A percentile compares a stretch with the other conserved stretches of the same genome.
Conservation (phyloP, 1,284 basidiomycete species). For the Puccinia triticina region DNA sequence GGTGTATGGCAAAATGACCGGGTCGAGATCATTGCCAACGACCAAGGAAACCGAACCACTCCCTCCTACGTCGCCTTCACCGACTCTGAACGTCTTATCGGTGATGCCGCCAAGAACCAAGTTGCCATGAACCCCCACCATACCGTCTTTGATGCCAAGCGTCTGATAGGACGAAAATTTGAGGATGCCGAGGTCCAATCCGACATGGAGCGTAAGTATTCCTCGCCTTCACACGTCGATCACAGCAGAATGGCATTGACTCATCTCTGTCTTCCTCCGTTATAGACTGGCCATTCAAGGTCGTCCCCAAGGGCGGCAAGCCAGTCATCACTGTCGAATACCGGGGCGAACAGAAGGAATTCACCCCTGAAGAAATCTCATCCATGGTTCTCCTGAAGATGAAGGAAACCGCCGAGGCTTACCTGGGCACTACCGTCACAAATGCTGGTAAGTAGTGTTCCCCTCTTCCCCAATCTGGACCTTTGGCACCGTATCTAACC, state of each 20-base stretch:
- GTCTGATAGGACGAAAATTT: constrained; percentile 84
- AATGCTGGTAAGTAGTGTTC: constrained; percentile 73
- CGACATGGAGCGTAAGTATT: constrained; percentile 73
- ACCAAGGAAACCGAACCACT: constrained; percentile 85
- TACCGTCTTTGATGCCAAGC: constrained; percentile 85
- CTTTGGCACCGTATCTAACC: not conserved
- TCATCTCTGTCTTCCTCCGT: not conserved
- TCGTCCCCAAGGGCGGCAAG: constrained; percentile 76
- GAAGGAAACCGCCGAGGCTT: constrained; percentile 97
- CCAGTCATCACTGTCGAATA: constrained; percentile 80
- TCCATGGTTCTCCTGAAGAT: constrained; percentile 97
- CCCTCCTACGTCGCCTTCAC: constrained; percentile 93
- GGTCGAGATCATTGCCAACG: constrained; percentile 97
- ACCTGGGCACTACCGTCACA: constrained; percentile 82
- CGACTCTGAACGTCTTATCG: constrained; percentile 88
- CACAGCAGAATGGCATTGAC: not conserved
- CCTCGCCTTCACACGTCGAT: not conserved
- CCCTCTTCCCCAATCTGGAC: not conserved
- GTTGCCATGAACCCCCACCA: constrained; percentile 66
- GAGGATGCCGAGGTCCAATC: constrained; percentile 85
- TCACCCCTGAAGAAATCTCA: constrained; percentile 90
- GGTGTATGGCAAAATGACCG: constrained; percentile 99
- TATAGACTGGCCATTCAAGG: constrained; percentile 75
- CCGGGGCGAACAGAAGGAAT: constrained; percentile 57
- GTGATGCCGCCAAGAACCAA: constrained; percentile 95